These are phyloP conservation scores for Baudoinia panamericana DNA, from an alignment of 495 filamentous ascomycete species.

Conservation along the genomic window DNA sequence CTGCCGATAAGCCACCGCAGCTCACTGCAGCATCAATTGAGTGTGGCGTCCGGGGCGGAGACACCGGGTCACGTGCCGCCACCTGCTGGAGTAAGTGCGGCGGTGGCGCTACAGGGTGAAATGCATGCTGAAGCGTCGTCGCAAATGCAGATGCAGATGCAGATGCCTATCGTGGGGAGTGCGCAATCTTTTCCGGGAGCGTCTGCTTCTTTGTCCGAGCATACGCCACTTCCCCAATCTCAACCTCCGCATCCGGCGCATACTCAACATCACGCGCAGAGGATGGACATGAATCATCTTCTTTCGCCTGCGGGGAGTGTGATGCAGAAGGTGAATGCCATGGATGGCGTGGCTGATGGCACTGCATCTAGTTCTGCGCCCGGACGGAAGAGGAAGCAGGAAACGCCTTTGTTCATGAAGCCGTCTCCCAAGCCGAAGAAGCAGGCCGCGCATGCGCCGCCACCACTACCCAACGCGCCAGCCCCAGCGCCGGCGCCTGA, in stretches of 20 bases:
- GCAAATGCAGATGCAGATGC: too few relatives aligned
- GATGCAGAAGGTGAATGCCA: neutral
- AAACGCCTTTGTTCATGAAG: slow-evolving; percentile 3
- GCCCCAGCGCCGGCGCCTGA: neutral
- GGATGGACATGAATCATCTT: slow-evolving; percentile 17
- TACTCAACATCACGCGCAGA: slow-evolving; percentile 13
- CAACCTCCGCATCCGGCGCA: neutral
- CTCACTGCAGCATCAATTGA: slow-evolving; percentile 9
- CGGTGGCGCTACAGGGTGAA: too few relatives aligned
- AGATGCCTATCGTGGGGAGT: too few relatives aligned
- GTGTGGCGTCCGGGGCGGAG: neutral
- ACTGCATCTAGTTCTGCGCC: neutral
- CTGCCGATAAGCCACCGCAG: slow-evolving; percentile 4
- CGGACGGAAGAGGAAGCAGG: slow-evolving; percentile 1
- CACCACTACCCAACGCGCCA: slow-evolving; percentile 2
- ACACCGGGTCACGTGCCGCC: slow-evolving; percentile 7
- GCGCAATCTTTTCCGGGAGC: too few relatives aligned
- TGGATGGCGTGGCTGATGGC: neutral
- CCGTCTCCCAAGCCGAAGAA: slow-evolving; percentile 9
- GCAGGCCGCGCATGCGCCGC: neutral
- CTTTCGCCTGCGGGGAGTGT: slow-evolving; percentile 5
- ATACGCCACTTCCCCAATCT: neutral
- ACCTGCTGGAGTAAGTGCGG: too few relatives aligned
- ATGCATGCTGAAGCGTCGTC: too few relatives aligned
- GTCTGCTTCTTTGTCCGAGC: neutral